Evolutionary conservation across 2,329 filamentous ascomycete genomes (phyloP), one percentile per base, ranked within the genome.

Genomic region (Trichocomaceae sp.): DNA sequence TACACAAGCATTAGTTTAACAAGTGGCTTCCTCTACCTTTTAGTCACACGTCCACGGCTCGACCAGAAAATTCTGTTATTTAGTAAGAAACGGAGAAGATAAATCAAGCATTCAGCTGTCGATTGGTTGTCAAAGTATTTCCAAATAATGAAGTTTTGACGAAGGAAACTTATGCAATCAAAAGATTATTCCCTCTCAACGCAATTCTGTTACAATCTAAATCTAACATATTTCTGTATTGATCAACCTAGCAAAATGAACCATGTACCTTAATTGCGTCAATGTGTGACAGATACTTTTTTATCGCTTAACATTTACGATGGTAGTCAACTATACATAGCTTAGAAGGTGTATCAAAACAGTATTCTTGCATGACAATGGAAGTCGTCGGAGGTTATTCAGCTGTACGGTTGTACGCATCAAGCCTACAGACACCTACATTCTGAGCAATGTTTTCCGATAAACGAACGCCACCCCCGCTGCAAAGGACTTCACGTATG

Each of bases 21-120:
- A n/a, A 19, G 5, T 57, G 47, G 52, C 31, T 58, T 15, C 62
- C 62, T 17, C 52, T 51, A 12, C 58, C 60, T 58, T 86, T 75
- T 15, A 80, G 74, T 87, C 87, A 92, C 20, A 91, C 79, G 75
- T 92, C 88, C n/a, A 88, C 76, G 57, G n/a, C n/a, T n/a, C n/a
- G n/a, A n/a, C n/a, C n/a, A n/a, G n/a, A n/a, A n/a, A n/a, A n/a
- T n/a, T n/a, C n/a, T n/a, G n/a, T n/a, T n/a, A n/a, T n/a, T n/a
- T n/a, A n/a, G n/a, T n/a, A n/a, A n/a, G n/a, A n/a, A n/a, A n/a
- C n/a, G n/a, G n/a, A n/a, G n/a, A n/a, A n/a, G n/a, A n/a, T n/a
- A n/a, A n/a, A n/a, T n/a, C n/a, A n/a, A n/a, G n/a, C n/a, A n/a
- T n/a, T n/a, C n/a, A n/a, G n/a, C n/a, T n/a, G n/a, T n/a, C n/a